Base-by-base conservation (phyloP, 352 stramenopile genomes). In the Phytophthora agathidicida region DNA sequence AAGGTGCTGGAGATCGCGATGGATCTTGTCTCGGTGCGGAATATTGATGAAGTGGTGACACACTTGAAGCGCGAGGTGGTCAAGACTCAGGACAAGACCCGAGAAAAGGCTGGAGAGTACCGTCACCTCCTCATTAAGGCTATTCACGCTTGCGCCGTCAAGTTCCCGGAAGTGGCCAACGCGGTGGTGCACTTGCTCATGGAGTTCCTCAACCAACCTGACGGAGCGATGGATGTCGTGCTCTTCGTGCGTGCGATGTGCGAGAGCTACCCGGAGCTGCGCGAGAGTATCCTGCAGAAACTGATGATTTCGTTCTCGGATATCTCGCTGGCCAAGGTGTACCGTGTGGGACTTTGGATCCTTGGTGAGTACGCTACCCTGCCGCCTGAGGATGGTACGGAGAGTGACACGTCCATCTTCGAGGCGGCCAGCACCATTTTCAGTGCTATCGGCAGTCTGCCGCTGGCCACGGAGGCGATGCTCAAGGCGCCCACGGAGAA, bases 1-100 rank as follows among this genome's bases (percentile, higher is more conserved):
- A 99, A 99, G 77, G 96, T 99, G 22, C 73, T 99, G 10, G 89
- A 98, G 62, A 98, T 99, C 33, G 95, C 95, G 45, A 99, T 99
- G 89, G 94, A 98, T 35, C 79, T 99, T 16, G 96, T 99, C 14
- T 98, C 81, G 16, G 84, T 93, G 31, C 93, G 97, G 36, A 99
- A 99, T 78, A 98, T 99, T 45, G 90, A 97, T 36, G 96, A 99
- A 31, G 97, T 99, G 41, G 95, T 96, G 43, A 86, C 79, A 14
- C 78, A 96, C 42, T 71, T 97, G 43, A 96, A 96, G 70, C 87
- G 91, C 39, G 88, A 97, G 51, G 84, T 97, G 30, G 83, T 97
- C 61, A 96, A 96, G 61, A 96, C 88, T 6, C 86, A 97, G 68
- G 87, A 94, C 60, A 93, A 88, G 59, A 73, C 69, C 17, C 86